A percentile compares a stretch with the other conserved stretches of the same genome.
Evolutionary conservation across 805 yeast species (phyloP).

Genomic region (Priceomyces fermenticarens): DNA sequence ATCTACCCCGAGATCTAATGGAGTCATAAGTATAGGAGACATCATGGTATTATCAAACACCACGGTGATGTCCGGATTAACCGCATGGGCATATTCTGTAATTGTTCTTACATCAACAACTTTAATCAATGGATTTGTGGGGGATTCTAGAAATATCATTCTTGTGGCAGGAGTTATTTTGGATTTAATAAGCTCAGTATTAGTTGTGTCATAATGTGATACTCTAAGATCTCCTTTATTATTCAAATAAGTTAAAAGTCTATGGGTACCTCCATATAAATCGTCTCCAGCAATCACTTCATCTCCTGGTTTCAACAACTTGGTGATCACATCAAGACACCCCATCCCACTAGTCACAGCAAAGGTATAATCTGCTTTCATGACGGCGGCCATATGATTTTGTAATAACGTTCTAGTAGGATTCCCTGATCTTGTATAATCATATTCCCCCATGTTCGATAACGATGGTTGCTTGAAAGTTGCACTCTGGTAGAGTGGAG

Average conservation of each 20-base stretch:
- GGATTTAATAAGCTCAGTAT: conserved; percentile 56
- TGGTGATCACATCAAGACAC: conserved; percentile 79
- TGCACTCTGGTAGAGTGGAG: conserved; percentile 92
- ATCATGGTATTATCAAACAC: conserved; percentile 97
- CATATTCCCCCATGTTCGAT: conserved; percentile 66
- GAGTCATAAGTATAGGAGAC: conserved; percentile 85
- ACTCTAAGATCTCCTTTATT: conserved; percentile 63
- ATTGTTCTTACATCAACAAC: conserved; percentile 76
- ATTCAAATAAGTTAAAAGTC: conserved; percentile 71
- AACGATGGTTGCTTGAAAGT: conserved; percentile 82
- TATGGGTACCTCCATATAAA: conserved; percentile 89
- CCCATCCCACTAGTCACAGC: conserved; percentile 95
- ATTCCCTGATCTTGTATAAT: conserved; percentile 87
- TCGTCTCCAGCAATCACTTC: conserved; percentile 94
- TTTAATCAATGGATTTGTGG: conserved; percentile 91
- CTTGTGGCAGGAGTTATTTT: conserved; percentile 58
- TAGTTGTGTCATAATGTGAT: conserved; percentile 78
- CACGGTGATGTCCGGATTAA: conserved; percentile 64
- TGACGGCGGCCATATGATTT: conserved; percentile 70
- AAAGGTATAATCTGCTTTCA: conserved; percentile 71
- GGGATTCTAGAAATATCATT: conserved; percentile 83
- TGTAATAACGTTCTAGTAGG: conserved; percentile 86
- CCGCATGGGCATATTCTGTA: conserved; percentile 60
- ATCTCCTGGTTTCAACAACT: conserved; percentile 77
- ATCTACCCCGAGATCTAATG: conserved; percentile 83